Conservation (phyloP, 1,284 basidiomycete species). For the Sporisorium reilianum region DNA sequence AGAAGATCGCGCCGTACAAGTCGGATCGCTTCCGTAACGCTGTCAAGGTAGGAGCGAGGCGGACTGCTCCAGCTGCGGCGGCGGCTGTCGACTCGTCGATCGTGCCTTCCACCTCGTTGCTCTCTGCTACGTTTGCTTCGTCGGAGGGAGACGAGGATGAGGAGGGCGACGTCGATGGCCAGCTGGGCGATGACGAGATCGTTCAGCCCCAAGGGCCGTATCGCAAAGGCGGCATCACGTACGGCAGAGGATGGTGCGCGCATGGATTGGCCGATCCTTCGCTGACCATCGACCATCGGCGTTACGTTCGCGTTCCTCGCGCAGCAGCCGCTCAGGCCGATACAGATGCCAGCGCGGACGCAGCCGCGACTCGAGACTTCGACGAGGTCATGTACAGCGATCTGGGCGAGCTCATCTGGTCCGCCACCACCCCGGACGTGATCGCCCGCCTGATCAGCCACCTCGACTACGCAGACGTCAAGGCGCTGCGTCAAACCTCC, state of each 20-base stretch:
- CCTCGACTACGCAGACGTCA: slow-evolving; percentile 64
- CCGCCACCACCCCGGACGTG: slow-evolving; percentile 56
- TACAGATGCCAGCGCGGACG: background rate
- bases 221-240: slow-evolving; percentile 54
- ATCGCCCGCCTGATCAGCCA: slow-evolving; percentile 48
- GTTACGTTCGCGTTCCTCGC: slow-evolving; percentile 33
- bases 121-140: slow-evolving; percentile 28
- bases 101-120: slow-evolving; percentile 18
- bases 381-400: slow-evolving; percentile 54
- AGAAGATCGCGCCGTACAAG: slow-evolving; percentile 25
- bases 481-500: slow-evolving; percentile 59
- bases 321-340: background rate
- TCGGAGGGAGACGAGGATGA: slow-evolving; percentile 26
- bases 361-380: slow-evolving; percentile 5
- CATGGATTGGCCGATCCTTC: slow-evolving; percentile 56
- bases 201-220: slow-evolving; percentile 55
- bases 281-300: slow-evolving; percentile 38
- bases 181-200: slow-evolving; percentile 16
- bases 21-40: slow-evolving; percentile 40
- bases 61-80: background rate
- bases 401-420: slow-evolving; percentile 59
- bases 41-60: slow-evolving; percentile 24
- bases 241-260: slow-evolving; percentile 53
- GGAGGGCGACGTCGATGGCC: slow-evolving; percentile 1
- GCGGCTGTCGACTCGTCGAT: background rate